Evolutionary conservation across 495 filamentous ascomycete genomes (phyloP).

Genomic region (Aspergillus egyptiacus): DNA sequence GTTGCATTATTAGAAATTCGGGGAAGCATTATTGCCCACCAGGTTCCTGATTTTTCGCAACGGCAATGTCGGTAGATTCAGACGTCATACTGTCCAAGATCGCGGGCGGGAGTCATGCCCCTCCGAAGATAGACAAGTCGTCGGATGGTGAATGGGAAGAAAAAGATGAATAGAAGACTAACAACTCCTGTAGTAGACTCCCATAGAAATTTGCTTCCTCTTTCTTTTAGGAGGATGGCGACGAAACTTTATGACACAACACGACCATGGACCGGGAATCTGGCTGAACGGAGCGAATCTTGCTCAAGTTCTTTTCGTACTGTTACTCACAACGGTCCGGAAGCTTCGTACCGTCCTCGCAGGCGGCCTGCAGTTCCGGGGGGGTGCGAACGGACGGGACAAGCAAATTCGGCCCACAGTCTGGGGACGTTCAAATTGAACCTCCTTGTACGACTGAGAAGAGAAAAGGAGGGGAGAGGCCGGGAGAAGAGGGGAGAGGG

Average conservation of each 20-base stretch:
- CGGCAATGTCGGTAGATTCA: conserved; percentile 31
- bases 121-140: conserved; percentile 14
- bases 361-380: conserved; percentile 6
- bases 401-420: conserved; percentile 22
- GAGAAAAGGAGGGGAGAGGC: conserved; percentile 3
- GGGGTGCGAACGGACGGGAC: conserved; percentile 12
- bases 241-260: conserved; percentile 6
- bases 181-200: not conserved
- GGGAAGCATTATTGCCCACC: conserved; percentile 30
- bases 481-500: conserved; percentile 3
- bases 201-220: conserved; percentile 4
- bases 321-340: conserved; percentile 21
- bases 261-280: conserved; percentile 15
- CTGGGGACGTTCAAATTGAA: too few relatives aligned
- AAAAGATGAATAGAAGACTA: not conserved
- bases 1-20: conserved; percentile 1
- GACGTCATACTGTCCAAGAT: conserved; percentile 41
- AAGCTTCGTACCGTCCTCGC: conserved; percentile 9
- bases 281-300: conserved; percentile 18
- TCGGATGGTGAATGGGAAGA: not conserved
- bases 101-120: conserved; percentile 38
- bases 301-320: conserved; percentile 14
- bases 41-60: conserved; percentile 26
- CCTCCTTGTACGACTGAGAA: not conserved
- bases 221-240: not conserved